Evolutionary conservation across 1,284 basidiomycete genomes (phyloP), one percentile per base, ranked within the genome.

Genomic region (Omphalotus olearius): DNA sequence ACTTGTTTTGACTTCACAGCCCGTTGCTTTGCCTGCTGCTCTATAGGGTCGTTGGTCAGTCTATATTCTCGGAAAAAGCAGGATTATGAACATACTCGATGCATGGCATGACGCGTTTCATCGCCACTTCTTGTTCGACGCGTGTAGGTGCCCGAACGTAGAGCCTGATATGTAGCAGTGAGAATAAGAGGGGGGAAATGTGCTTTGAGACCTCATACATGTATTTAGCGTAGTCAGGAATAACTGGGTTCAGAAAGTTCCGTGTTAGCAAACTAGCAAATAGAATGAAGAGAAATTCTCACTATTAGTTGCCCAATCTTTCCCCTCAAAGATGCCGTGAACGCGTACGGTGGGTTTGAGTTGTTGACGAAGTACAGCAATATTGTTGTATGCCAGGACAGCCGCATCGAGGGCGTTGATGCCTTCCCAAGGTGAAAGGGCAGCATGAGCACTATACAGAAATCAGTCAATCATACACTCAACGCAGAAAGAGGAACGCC

Each of bases 401-500:
- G 83, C 88, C 2, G 88, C 89, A 61, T 90, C 88, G 11, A 88
- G 72, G 0, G 88, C 87, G 57, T 91, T 91, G 57, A 71, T 73
- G 4, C 85, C 89, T 61, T 88, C 83, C 85, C 85, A 88, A 25
- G 83, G 86, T 7, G 82, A 82, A 16, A 82, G 73, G 28, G 77
- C 80, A 0, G 85, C 85, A 61, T 88, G 85, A 11, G 84, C 80
- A 7, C 83, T 83, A 52, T 41, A 11, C n/a, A 35, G 3, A 47
- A 52, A 25, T 14, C 6, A 45, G n/a, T 14, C 23, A 18, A 17
- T 40, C 40, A 13, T 2, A 25, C 6, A 42, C 35, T 14, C 17
- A 10, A 2, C 9, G 10, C 17, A 17, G 13, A 37, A 43, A 6
- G 45, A 9, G 33, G 25, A 28, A 11, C n/a, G 61, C 79, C 52